A percentile compares a stretch with the other conserved stretches of the same genome.
These are phyloP conservation scores for Leccinum longicurvipes DNA, from an alignment of 768 basidiomycete genomes.

Conservation along the genomic window DNA sequence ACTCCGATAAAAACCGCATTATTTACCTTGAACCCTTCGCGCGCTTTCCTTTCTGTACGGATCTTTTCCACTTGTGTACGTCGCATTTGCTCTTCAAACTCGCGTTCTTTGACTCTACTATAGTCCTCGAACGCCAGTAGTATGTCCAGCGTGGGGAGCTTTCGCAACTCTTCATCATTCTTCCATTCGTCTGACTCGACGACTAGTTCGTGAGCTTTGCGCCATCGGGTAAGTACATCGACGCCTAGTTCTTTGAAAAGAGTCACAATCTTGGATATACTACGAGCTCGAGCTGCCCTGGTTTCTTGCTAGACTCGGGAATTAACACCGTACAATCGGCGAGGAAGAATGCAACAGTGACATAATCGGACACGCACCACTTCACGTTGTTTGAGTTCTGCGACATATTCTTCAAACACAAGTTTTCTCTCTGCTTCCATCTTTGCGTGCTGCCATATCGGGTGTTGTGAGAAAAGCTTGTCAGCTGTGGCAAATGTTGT, in stretches of 20 bases:
- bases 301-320: conserved; percentile 61
- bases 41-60: conserved; percentile 80
- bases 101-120: conserved; percentile 82
- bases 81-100: conserved; percentile 85
- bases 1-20: neutral
- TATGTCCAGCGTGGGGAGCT: conserved; percentile 87
- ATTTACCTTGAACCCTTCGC: conserved; percentile 83
- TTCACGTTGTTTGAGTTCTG: conserved; percentile 83
- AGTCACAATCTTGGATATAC: conserved; percentile 76
- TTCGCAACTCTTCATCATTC: conserved; percentile 70
- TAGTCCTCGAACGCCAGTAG: conserved; percentile 94
- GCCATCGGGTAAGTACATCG: conserved; percentile 93
- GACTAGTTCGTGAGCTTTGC: conserved; percentile 75
- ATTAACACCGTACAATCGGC: conserved; percentile 5
- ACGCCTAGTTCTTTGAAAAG: conserved; percentile 87
- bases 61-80: conserved; percentile 79
- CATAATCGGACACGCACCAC: conserved; percentile 53
- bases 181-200: conserved; percentile 77
- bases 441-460: conserved; percentile 87
- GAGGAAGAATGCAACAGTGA: neutral
- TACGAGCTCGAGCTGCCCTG: conserved; percentile 70
- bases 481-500: conserved; percentile 89
- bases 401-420: conserved; percentile 90
- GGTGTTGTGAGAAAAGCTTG: conserved; percentile 79
- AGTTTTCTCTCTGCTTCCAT: conserved; percentile 81